Conservation (phyloP, 23 red algal genomes). For the Gracilaria caudata region DNA sequence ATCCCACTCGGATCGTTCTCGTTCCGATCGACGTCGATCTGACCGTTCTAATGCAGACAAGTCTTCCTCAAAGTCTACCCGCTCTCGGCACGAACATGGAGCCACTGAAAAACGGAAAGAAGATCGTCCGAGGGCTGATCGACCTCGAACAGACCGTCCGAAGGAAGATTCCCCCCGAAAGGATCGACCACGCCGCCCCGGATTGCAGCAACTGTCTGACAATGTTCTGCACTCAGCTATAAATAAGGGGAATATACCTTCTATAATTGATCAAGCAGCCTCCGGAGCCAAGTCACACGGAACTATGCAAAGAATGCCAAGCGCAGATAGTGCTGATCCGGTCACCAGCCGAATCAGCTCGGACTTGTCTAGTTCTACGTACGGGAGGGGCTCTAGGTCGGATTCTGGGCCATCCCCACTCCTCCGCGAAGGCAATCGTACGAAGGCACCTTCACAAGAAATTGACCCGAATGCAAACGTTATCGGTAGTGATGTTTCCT, state of each 20-base stretch:
- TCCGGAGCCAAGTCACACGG: conserved; percentile 13
- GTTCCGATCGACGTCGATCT: conserved; percentile 1
- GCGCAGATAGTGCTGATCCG: conserved; percentile 45
- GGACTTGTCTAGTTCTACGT: conserved; percentile 52
- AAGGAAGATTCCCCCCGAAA: conserved; percentile 12
- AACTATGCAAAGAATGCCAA: conserved; percentile 36
- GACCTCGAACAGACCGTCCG: conserved; percentile 5
- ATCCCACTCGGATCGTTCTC: neutral
- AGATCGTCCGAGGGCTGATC: neutral
- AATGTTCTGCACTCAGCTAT: conserved; percentile 20
- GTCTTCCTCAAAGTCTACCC: conserved; percentile 16
- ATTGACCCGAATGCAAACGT: conserved; percentile 26
- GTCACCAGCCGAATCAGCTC: conserved; percentile 65
- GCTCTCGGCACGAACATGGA: neutral
- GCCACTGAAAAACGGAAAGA: neutral
- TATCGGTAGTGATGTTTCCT: conserved; percentile 62
- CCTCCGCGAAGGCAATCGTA: neutral
- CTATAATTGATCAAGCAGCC: conserved; percentile 3
- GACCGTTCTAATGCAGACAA: neutral
- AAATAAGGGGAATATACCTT: conserved; percentile 29
- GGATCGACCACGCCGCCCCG: conserved; percentile 43
- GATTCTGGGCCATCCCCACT: conserved; percentile 17
- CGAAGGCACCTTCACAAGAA: conserved; percentile 10
- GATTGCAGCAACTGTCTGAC: neutral
- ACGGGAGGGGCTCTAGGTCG: conserved; percentile 4